Base-by-base conservation (phyloP, 306 rosid species). In the Casuarina equisetifolia region DNA sequence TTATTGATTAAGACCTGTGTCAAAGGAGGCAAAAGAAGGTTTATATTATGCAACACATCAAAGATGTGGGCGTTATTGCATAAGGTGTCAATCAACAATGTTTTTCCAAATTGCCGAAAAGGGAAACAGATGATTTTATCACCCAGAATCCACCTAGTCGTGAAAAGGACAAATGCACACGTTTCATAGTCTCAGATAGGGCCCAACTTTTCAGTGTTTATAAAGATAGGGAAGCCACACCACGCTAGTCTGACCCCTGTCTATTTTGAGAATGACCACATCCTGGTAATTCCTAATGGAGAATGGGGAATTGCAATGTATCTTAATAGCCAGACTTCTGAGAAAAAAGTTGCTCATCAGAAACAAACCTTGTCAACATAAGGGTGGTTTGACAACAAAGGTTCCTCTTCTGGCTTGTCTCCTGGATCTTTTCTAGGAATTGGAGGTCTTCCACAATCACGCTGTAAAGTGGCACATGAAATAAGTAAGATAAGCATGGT, bases 401-500 rank as follows among this genome's bases (percentile, higher is more conserved):
- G 82, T 81, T 90, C 99, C 81, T 95, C 97, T 74, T 72, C 97
- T 51, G 97, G 99, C 54, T 86, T 95, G 86, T 88, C 93, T 80
- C 83, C 89, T 42, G 96, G 97, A 76, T 91, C 93, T 86, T 88
- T 95, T 79, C 96, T 89, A 55, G 99, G 97, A 77, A 92, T 64
- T 5, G 99, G 99, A 76, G 97, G 93, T 69, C 99, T 86, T 83
- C 97, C 94, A 87, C 90, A 74, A 79, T 92, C 96, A 81, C 90
- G 97, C 99, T 95, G 85, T 83, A 80, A 80, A 79, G 58, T 75
- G 55, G 81, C 77, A 61, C 17, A 35, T 61, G 57, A 76, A 32
- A 83, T 80, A 43, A 77, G 80, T 80, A 52, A 43, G 50, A 74
- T 12, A 66, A 57, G 20, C 39, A 77, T 57, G 52, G 58, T 49